Evolutionary conservation across 163 green algal genomes (phyloP).

Genomic region (Scenedesmus sp.): DNA sequence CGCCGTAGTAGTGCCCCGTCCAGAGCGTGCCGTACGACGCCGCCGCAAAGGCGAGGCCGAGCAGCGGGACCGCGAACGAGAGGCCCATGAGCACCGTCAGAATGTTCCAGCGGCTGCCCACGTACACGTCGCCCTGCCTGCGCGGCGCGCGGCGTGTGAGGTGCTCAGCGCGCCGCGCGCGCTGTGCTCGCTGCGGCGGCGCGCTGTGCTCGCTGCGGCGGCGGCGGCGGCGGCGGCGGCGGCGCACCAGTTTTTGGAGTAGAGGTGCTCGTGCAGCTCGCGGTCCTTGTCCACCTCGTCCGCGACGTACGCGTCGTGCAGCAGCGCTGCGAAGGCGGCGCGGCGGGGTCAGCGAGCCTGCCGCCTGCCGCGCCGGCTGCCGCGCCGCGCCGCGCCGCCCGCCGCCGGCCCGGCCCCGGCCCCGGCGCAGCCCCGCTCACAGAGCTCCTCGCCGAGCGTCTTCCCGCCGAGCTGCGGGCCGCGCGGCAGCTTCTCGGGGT

Average conservation of each 20-base stretch:
- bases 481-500: constrained; percentile 13
- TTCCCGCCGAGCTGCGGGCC: constrained; percentile 31
- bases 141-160: neutral
- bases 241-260: constrained; percentile 32
- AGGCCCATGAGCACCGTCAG: constrained; percentile 48
- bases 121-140: constrained; percentile 57
- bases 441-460: constrained; percentile 42
- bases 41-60: constrained; percentile 57
- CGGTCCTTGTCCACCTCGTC: constrained; percentile 11
- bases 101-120: constrained; percentile 59
- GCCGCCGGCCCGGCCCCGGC: neutral
- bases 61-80: constrained; percentile 40
- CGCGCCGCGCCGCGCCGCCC: too few relatives aligned
- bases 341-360: too few relatives aligned
- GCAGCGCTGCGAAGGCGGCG: neutral
- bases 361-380: too few relatives aligned
- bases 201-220: too few relatives aligned
- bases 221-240: neutral
- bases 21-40: constrained; percentile 57
- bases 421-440: constrained; percentile 5
- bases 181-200: too few relatives aligned
- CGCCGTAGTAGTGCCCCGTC: constrained; percentile 50
- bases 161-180: too few relatives aligned
- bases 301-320: constrained; percentile 23
- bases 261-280: constrained; percentile 31